phyloP scores from a whole-genome alignment of 805 yeast genomes.

The Candida multigemmis region DNA sequence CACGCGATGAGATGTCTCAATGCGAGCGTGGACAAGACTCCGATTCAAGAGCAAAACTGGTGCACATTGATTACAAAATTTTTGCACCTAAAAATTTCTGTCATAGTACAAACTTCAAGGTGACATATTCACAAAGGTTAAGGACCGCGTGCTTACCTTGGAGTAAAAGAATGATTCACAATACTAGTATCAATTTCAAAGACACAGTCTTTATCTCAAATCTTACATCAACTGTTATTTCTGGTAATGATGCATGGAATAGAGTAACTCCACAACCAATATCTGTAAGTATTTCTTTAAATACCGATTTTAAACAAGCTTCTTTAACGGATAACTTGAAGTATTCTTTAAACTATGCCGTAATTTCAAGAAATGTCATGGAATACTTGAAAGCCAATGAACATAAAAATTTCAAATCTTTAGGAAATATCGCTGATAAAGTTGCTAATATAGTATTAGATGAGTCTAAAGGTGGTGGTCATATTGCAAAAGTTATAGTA shows the following conservation, averaged over 20 bases:
- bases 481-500: constrained; percentile 28
- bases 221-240: constrained; percentile 50
- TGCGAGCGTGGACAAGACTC: too few species aligned
- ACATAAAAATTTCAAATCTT: constrained; percentile 30
- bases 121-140: too few species aligned
- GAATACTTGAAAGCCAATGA: constrained; percentile 37
- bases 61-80: too few species aligned
- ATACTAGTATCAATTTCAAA: constrained; percentile 9
- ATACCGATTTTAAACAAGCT: constrained; percentile 65
- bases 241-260: constrained; percentile 73
- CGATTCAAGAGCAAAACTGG: too few species aligned
- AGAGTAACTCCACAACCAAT: constrained; percentile 61
- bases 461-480: constrained; percentile 37
- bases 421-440: constrained; percentile 38
- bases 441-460: constrained; percentile 38
- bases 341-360: constrained; percentile 84
- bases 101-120: too few species aligned
- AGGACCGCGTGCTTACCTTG: too few species aligned
- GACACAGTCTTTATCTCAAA: constrained; percentile 43
- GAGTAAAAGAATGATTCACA: constrained; percentile 7
- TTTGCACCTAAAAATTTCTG: too few species aligned
- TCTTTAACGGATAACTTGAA: constrained; percentile 73
- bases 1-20: too few species aligned
- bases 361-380: constrained; percentile 58
- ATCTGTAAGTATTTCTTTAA: constrained; percentile 45